phyloP scores from a whole-genome alignment of 2,329 filamentous ascomycete species.

The Atkinsonella hypoxylon region DNA sequence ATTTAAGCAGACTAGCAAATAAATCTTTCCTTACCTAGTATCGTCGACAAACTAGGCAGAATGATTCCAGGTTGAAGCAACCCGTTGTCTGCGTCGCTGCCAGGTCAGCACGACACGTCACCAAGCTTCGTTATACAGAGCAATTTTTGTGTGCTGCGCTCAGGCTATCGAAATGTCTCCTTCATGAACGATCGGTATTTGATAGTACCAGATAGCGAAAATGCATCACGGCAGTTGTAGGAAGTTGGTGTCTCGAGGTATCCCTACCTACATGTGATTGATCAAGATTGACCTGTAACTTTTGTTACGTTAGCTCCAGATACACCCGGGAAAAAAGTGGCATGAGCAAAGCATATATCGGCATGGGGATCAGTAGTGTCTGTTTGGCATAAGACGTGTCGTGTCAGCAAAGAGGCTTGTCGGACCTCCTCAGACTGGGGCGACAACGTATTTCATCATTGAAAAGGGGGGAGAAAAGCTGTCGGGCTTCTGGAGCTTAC shows the following conservation, averaged over 20 bases:
- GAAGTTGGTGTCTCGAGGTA: background rate
- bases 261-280: background rate
- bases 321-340: background rate
- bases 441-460: slow-evolving; percentile 37
- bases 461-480: background rate
- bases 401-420: slow-evolving; percentile 35
- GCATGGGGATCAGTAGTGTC: slow-evolving; percentile 32
- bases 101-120: background rate
- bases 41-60: background rate
- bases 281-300: background rate
- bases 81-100: background rate
- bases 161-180: slow-evolving; percentile 23
- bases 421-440: slow-evolving; percentile 37
- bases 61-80: background rate
- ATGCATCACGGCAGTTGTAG: slow-evolving; percentile 23
- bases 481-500: background rate
- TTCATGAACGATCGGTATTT: slow-evolving; percentile 32
- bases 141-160: slow-evolving; percentile 10
- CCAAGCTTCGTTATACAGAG: background rate
- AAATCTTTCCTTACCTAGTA: slow-evolving; percentile 14
- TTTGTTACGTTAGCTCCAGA: slow-evolving; percentile 5
- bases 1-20: background rate
- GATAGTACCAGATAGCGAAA: slow-evolving; percentile 30
- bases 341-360: background rate
- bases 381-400: slow-evolving; percentile 47